Conservation (phyloP, 495 filamentous ascomycete genomes). For the Thermothielavioides terrestris region DNA sequence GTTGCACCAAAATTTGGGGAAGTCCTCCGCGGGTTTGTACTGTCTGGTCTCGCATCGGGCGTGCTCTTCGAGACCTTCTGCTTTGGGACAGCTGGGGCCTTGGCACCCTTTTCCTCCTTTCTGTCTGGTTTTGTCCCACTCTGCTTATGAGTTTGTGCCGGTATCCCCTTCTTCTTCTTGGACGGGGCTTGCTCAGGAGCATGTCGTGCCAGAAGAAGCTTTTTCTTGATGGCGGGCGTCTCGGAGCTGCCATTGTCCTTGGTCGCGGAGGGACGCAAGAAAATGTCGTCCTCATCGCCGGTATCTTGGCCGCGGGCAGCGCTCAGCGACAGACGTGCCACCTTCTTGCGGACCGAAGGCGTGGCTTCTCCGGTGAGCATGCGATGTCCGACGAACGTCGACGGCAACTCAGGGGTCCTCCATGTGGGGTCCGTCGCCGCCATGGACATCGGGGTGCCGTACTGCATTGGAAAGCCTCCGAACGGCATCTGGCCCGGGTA, state of each 20-base stretch:
- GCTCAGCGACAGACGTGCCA: conserved; percentile 1
- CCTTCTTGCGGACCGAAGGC: conserved; percentile 4
- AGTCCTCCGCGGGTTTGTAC: not conserved
- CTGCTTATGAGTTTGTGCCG: not conserved
- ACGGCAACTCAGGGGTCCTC: conserved; percentile 23
- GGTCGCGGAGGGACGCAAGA: conserved; percentile 11
- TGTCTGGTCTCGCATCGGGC: not conserved
- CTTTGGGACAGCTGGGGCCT: too few species aligned
- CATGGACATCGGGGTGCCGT: conserved; percentile 1
- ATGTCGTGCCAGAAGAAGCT: not conserved
- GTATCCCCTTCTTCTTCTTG: not conserved
- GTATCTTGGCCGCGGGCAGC: conserved; percentile 9
- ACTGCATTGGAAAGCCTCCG: conserved; percentile 5
- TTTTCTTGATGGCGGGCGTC: not conserved
- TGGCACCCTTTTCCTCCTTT: not conserved
- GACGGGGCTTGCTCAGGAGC: not conserved
- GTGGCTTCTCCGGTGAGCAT: not conserved
- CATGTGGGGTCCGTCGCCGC: conserved; percentile 17
- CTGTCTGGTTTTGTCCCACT: not conserved
- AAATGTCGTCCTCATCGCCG: conserved; percentile 25
- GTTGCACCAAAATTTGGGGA: too few species aligned
- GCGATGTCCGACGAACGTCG: conserved; percentile 1
- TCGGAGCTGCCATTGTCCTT: not conserved
- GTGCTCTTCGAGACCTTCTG: not conserved
- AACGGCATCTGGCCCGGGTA: conserved; percentile 11